Conservation (phyloP, 257 asterid genomes). For the Verbena officinalis region DNA sequence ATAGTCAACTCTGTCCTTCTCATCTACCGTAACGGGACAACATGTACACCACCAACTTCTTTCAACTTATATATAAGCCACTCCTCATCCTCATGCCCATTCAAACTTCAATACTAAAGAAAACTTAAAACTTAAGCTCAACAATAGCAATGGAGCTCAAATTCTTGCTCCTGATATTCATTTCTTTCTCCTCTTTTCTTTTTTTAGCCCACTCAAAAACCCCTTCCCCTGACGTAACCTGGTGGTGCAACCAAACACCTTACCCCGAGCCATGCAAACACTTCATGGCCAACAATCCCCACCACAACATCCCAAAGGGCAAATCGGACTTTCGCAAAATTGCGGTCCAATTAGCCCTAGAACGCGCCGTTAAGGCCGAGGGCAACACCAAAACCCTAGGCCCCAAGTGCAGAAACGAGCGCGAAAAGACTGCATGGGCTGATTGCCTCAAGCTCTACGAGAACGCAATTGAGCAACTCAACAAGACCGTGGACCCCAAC, state of each 20-base stretch:
- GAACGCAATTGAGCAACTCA: slow-evolving; percentile 52
- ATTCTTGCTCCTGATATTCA: slow-evolving; percentile 22
- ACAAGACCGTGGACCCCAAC: slow-evolving; percentile 50
- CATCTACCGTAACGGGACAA: slow-evolving; percentile 15
- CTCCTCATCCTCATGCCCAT: not conserved
- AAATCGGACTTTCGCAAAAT: slow-evolving; percentile 53
- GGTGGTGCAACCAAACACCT: slow-evolving; percentile 79
- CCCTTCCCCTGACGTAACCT: slow-evolving; percentile 27
- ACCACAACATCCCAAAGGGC: slow-evolving; percentile 30
- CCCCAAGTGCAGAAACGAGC: slow-evolving; percentile 43
- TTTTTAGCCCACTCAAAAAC: slow-evolving; percentile 6
- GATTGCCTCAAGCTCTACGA: slow-evolving; percentile 67
- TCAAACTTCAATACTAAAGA: not conserved
- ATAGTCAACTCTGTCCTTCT: slow-evolving; percentile 42
- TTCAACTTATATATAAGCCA: slow-evolving; percentile 36
- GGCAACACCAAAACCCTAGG: slow-evolving; percentile 48
- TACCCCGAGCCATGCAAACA: slow-evolving; percentile 69
- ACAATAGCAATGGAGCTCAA: slow-evolving; percentile 31
- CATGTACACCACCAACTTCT: slow-evolving; percentile 27
- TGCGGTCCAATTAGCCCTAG: slow-evolving; percentile 50
- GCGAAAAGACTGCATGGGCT: slow-evolving; percentile 70
- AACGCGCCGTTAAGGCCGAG: slow-evolving; percentile 46
- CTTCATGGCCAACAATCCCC: slow-evolving; percentile 39
- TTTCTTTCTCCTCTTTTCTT: slow-evolving; percentile 33
- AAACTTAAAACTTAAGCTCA: not conserved